Evolutionary conservation across 2,329 filamentous ascomycete species (phyloP), one percentile per base, ranked within the genome.

Genomic region (Bimuria novae-zelandiae): DNA sequence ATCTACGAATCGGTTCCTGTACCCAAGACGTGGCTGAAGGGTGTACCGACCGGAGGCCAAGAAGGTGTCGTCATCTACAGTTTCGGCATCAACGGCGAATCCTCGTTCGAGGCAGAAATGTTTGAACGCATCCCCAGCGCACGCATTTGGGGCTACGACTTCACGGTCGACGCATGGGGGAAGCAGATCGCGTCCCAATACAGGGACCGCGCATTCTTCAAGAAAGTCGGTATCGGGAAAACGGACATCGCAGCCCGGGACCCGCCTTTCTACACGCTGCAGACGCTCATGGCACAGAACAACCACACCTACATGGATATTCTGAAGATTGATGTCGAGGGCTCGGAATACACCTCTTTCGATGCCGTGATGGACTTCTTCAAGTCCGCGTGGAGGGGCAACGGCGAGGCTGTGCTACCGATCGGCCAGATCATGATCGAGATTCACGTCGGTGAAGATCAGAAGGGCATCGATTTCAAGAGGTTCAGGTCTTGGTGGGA

Each of bases 401-500:
- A 56, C 10, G 63, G 61, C 7, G 56, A 57, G 4, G 57, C 53
- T 7, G 61, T 69, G 19, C 43, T 71, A 8, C 68, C 68, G 4
- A 66, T 71, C 23, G 68, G 68, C 3, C 68, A 71, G 42, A 64
- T 71, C 30, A 69, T 71, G 68, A 70, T 71, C 19, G 68, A 71
- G 45, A 49, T 71, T 17, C 68, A 71, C 48, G 57, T 70, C 12
- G 63, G 62, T 11, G 61, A 67, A 8, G 49, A 55, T 30, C 23
- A 45, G 25, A 40, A 33, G 61, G 63, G 22, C 43, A 60, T 70
- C 7, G 60, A 63, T 41, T 71, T 70, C 52, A 57, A 52, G 7
- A 57, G 65, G 19, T 70, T 70, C 49, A 52, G 60, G 23, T 60
- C 37, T n/a, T 71, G 68, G 68, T 71, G 68, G 68, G 66, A 70